Conservation (phyloP, 768 basidiomycete species). For the Collybia nuda region DNA sequence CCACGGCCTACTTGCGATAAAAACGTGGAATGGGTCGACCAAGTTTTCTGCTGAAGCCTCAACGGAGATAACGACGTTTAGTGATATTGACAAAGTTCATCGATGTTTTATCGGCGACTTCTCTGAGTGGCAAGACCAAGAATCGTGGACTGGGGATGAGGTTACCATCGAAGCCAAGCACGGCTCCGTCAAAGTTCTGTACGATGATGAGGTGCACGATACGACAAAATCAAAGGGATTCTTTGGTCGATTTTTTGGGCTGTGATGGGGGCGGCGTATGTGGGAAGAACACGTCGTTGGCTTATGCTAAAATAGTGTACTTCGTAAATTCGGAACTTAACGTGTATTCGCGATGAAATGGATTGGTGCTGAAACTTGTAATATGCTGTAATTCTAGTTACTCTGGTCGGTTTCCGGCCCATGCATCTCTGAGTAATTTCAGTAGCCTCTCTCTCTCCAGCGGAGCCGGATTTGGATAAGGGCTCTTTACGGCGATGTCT, state of each 20-base stretch:
- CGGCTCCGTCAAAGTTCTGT: constrained; percentile 33
- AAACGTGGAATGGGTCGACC: constrained; percentile 22
- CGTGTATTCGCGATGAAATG: constrained; percentile 8
- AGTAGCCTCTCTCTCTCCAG: constrained; percentile 32
- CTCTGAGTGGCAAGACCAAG: constrained; percentile 13
- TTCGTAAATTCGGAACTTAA: not conserved
- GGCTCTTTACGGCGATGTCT: constrained; percentile 32
- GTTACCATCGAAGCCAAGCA: constrained; percentile 29
- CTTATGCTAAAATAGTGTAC: too few species aligned
- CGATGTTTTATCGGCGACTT: constrained; percentile 34
- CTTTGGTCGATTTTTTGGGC: constrained; percentile 8
- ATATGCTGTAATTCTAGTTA: constrained; percentile 6
- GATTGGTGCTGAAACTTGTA: not conserved
- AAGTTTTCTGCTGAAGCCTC: constrained; percentile 28
- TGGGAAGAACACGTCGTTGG: too few species aligned
- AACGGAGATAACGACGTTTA: constrained; percentile 25
- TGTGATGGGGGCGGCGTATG: not conserved
- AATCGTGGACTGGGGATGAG: constrained; percentile 36
- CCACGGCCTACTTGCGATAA: constrained; percentile 30
- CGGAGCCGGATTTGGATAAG: constrained; percentile 38
- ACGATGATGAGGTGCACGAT: constrained; percentile 30
- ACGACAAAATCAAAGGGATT: constrained; percentile 14
- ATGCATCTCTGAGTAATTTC: constrained; percentile 27
- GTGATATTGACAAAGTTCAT: constrained; percentile 17
- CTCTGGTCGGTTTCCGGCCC: constrained; percentile 26